Evolutionary conservation across 129 eudicot genomes (phyloP).

Genomic region (Heracleum sosnowskyi): DNA sequence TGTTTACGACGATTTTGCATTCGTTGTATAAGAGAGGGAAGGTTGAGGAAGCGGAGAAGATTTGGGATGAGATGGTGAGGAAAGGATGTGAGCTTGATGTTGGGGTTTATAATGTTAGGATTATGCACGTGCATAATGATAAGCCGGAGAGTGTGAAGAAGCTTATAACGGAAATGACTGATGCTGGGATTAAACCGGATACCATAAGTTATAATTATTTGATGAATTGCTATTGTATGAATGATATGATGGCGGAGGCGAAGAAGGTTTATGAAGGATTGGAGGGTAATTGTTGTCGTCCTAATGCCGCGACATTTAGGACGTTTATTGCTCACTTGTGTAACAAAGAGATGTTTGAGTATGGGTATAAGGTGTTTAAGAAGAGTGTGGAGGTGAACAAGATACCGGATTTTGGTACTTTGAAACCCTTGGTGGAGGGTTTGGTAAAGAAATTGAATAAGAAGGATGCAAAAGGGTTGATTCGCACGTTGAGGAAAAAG

Average conservation of each 20-base stretch:
- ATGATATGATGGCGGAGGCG: constrained; percentile 78
- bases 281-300: constrained; percentile 42
- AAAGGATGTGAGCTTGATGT: constrained; percentile 55
- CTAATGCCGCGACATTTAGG: constrained; percentile 80
- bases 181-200: constrained; percentile 54
- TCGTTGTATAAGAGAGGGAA: constrained; percentile 56
- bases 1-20: constrained; percentile 56
- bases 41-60: constrained; percentile 44
- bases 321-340: constrained; percentile 61
- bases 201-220: constrained; percentile 60
- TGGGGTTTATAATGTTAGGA: constrained; percentile 58
- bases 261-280: constrained; percentile 53
- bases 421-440: constrained; percentile 71
- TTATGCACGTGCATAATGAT: constrained; percentile 42
- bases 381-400: constrained; percentile 60
- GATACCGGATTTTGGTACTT: constrained; percentile 68
- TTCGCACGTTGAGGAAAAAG: constrained; percentile 70
- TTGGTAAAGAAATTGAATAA: constrained; percentile 41
- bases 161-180: constrained; percentile 68
- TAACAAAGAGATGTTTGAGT: constrained; percentile 54
- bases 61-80: constrained; percentile 72
- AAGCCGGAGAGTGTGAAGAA: constrained; percentile 46
- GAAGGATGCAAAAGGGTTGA: constrained; percentile 61
- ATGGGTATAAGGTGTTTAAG: constrained; percentile 73
- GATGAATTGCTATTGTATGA: constrained; percentile 66